Percentiles rank a stretch among this genome's conserved stretches.
Evolutionary conservation across 257 asterid species (phyloP).

Genomic region (Voacanga thouarsii): DNA sequence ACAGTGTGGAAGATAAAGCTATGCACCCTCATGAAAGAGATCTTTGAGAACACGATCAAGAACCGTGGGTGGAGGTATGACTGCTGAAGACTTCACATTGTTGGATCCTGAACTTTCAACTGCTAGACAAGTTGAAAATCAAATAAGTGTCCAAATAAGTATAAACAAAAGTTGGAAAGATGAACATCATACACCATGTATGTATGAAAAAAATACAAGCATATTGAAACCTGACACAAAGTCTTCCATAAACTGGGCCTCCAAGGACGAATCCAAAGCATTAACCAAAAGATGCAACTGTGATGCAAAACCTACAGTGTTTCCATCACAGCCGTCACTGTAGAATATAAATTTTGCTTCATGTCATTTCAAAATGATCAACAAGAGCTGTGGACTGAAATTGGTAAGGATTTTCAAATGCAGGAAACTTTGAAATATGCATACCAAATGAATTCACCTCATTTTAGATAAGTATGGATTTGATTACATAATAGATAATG

Average conservation of each 20-base stretch:
- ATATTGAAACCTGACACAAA: constrained; percentile 68
- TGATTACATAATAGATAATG: neutral
- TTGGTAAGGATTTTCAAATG: neutral
- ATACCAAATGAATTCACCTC: neutral
- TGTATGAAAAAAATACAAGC: neutral
- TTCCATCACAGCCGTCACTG: constrained; percentile 52
- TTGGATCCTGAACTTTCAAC: constrained; percentile 63
- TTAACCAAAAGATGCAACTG: constrained; percentile 67
- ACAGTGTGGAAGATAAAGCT: constrained; percentile 6
- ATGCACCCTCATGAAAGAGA: constrained; percentile 70
- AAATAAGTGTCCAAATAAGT: neutral
- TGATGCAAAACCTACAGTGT: constrained; percentile 71
- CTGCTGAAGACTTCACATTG: constrained; percentile 61
- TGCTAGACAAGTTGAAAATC: constrained; percentile 25
- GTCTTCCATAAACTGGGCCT: constrained; percentile 77
- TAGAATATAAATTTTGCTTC: constrained; percentile 26
- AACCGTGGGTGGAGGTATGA: constrained; percentile 89
- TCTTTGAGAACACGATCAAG: constrained; percentile 94
- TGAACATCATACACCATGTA: neutral
- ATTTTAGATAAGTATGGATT: neutral
- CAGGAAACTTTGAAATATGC: neutral
- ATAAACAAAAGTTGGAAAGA: constrained; percentile 1
- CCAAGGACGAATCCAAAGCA: constrained; percentile 65
- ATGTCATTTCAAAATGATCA: constrained; percentile 11
- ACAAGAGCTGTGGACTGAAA: neutral